Evolutionary conservation across 1,139 yeast genomes (phyloP).

Genomic region (Taiozyma sp.): DNA sequence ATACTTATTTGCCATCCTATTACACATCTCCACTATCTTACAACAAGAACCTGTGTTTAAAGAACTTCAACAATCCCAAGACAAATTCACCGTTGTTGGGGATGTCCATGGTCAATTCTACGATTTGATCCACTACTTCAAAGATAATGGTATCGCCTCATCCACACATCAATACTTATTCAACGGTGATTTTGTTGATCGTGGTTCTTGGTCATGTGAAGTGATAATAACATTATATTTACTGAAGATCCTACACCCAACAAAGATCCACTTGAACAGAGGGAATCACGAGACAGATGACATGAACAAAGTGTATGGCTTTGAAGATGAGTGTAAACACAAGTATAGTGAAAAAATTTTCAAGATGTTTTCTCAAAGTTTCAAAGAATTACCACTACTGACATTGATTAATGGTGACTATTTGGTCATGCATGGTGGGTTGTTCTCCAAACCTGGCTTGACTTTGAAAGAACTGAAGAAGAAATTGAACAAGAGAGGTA

Average conservation of each 20-base stretch:
- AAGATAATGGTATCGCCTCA: conserved; percentile 64
- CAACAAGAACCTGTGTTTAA: conserved; percentile 68
- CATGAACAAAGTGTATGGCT: conserved; percentile 96
- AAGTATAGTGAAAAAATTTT: conserved; percentile 84
- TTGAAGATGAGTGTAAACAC: conserved; percentile 91
- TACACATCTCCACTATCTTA: conserved; percentile 66
- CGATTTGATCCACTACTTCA: conserved; percentile 79
- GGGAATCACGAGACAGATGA: conserved; percentile 97
- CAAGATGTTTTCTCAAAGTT: conserved; percentile 81
- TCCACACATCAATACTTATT: conserved; percentile 74
- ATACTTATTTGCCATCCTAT: conserved; percentile 79
- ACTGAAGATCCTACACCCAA: conserved; percentile 77
- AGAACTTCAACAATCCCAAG: conserved; percentile 49
- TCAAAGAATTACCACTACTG: conserved; percentile 84
- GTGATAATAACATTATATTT: conserved; percentile 81
- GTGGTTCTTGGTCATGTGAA: conserved; percentile 99
- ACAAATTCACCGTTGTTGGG: conserved; percentile 78
- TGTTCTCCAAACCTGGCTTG: conserved; percentile 74
- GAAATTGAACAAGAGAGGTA: conserved; percentile 41
- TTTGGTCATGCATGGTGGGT: conserved; percentile 93
- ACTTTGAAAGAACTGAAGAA: conserved; percentile 60
- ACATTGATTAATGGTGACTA: conserved; percentile 73
- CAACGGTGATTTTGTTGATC: conserved; percentile 96
- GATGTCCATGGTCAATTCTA: conserved; percentile 98
- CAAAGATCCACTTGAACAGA: conserved; percentile 69